These are phyloP conservation scores for Lentinula novae-zelandiae DNA, from an alignment of 1,284 basidiomycete species.

Conservation along the genomic window DNA sequence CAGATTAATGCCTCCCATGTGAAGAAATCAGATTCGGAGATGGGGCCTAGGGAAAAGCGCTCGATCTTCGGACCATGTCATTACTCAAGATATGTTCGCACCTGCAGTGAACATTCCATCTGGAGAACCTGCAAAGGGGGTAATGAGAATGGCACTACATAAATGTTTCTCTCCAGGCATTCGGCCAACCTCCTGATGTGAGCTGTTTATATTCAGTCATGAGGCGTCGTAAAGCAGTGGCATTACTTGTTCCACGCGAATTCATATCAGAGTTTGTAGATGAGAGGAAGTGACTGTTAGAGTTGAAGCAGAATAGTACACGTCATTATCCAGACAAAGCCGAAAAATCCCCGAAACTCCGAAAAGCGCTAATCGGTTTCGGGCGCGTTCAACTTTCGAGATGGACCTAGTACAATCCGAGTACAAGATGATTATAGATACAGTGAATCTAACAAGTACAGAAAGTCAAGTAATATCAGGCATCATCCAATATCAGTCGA, in stretches of 20 bases:
- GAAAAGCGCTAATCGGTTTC: neutral
- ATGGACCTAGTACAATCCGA: neutral
- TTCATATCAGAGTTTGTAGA: slow-evolving; percentile 25
- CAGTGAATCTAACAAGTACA: slow-evolving; percentile 3
- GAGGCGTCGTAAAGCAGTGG: slow-evolving; percentile 73
- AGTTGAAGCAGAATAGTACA: neutral
- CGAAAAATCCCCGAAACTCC: neutral
- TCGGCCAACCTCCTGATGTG: slow-evolving; percentile 44
- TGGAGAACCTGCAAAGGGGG: slow-evolving; percentile 61
- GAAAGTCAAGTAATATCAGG: slow-evolving; percentile 69
- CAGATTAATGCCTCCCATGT: slow-evolving; percentile 97
- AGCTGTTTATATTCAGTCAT: slow-evolving; percentile 95
- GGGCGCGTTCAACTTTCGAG: too few species aligned
- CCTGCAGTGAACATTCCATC: slow-evolving; percentile 95
- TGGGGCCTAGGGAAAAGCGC: slow-evolving; percentile 54
- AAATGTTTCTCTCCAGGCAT: neutral
- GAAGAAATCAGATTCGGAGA: slow-evolving; percentile 95
- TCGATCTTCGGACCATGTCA: neutral
- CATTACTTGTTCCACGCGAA: slow-evolving; percentile 43
- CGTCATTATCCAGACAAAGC: neutral
- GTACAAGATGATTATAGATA: neutral
- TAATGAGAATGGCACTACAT: neutral
- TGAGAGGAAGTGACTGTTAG: neutral
- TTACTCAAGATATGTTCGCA: slow-evolving; percentile 21
- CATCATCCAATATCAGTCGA: slow-evolving; percentile 80